These are phyloP conservation scores for Cardamine resedifolia DNA, from an alignment of 345 rosid species.

Conservation along the genomic window DNA sequence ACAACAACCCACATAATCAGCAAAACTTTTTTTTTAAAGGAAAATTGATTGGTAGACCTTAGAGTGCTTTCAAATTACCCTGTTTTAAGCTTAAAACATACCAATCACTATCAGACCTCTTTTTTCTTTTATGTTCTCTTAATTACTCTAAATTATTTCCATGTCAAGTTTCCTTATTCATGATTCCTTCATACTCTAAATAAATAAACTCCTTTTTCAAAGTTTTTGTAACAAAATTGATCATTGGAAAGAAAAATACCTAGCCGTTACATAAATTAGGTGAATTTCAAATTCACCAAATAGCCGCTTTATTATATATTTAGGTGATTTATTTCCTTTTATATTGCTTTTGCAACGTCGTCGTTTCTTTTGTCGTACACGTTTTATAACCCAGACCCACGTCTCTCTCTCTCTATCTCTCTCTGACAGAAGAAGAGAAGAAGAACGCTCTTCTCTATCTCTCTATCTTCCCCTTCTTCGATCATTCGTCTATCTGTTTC, in stretches of 20 bases:
- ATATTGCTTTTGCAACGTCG: conserved; percentile 12
- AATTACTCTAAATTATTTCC: no score
- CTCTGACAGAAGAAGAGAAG: no score
- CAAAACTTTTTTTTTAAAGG: neutral
- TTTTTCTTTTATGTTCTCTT: no score
- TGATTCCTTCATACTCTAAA: neutral
- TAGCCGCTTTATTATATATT: neutral
- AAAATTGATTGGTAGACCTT: no score
- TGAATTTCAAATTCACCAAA: conserved; percentile 16
- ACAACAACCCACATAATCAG: neutral
- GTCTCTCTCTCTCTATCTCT: conserved; percentile 20
- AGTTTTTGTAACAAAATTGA: neutral
- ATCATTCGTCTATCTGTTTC: conserved; percentile 10
- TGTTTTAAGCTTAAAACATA: no score
- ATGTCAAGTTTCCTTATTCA: neutral
- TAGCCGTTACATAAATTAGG: conserved; percentile 32
- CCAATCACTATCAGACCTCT: no score
- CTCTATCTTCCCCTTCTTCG: conserved; percentile 21
- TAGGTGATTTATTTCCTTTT: neutral
- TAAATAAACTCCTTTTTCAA: neutral
- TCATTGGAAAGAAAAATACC: neutral
- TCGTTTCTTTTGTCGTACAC: conserved; percentile 17
- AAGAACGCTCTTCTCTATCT: neutral
- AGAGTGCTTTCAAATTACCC: no score
- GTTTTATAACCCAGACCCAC: conserved; percentile 34